Base-by-base conservation (phyloP, 495 filamentous ascomycete species). In the Opeltia flavorubescens region DNA sequence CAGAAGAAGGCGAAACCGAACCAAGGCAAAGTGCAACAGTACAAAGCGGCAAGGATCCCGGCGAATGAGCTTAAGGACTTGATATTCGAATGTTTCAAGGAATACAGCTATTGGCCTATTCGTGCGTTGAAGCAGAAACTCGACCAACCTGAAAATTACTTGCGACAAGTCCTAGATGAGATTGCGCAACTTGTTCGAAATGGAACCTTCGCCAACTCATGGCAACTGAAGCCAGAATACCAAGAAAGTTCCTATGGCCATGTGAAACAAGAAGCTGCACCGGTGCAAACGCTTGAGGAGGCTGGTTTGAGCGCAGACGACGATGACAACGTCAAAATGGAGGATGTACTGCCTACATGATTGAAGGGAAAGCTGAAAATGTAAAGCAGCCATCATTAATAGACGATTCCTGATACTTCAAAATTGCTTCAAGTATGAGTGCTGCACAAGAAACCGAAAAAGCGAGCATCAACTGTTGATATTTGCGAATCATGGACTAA, bases 61-160 rank as follows among this genome's bases (percentile, higher is more conserved):
- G 76, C 83, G 59, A 82, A 84, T 67, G 81, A 88, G 59, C 78
- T 98, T 30, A 63, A 94, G 64, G 86, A 95, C 60, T 67, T 67
- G 34, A 78, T 98, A 48, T 87, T 86, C 67, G 60, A 68, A 13
- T 83, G 78, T 57, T 98, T 96, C 75, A 73, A 78, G 27, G 63
- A 78, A 43, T 94, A 82, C 69, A 76, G 75, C 44, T 95, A 88
- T 63, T 96, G 89, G 89, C 74, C 83, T 15, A 81, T 96, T 68
- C 88, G 83, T 55, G 74, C 76, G 0, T 74, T 98, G 52, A 83
- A 84, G 50, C 66, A 71, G 18, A 62, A 67, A 50, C 71, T 89
- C 27, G 68, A 75, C 43, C 91, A 98, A 66, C 91, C 91, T 0
- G 91, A 98, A 59, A 80, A 82, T 4, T 98, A 87, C 60, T 77